phyloP scores from a whole-genome alignment of 2,329 filamentous ascomycete genomes.

The Phaeosphaeria sp. region DNA sequence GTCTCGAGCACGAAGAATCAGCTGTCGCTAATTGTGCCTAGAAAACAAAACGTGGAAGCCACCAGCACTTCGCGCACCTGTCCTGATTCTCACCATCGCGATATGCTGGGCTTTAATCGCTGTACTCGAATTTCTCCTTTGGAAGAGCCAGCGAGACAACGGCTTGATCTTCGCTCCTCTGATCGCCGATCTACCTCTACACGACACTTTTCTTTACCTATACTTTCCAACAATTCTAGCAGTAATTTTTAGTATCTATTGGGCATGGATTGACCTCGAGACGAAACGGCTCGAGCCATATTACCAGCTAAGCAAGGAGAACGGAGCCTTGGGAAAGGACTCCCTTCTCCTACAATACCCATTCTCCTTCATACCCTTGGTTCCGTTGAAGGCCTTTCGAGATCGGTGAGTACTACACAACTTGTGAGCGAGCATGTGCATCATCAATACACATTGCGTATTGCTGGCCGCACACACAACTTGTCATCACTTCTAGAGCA shows the following conservation, averaged over 20 bases:
- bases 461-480: too few species aligned
- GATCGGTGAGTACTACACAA: constrained; percentile 25
- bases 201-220: constrained; percentile 57
- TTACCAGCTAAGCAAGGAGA: constrained; percentile 60
- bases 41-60: constrained; percentile 5
- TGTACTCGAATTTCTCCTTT: constrained; percentile 55
- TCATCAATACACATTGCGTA: too few species aligned
- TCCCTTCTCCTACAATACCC: constrained; percentile 64
- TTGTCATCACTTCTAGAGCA: too few species aligned
- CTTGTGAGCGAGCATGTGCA: too few species aligned
- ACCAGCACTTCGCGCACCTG: constrained; percentile 1
- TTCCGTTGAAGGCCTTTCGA: constrained; percentile 51
- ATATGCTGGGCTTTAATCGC: constrained; percentile 45
- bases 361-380: constrained; percentile 54
- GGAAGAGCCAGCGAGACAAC: constrained; percentile 48
- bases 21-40: background rate
- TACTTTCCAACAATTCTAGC: constrained; percentile 60
- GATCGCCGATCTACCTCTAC: constrained; percentile 48
- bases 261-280: constrained; percentile 67
- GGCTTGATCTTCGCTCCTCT: constrained; percentile 52
- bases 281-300: constrained; percentile 66
- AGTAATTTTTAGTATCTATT: constrained; percentile 62
- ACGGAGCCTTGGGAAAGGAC: constrained; percentile 53
- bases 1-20: background rate
- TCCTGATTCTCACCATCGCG: constrained; percentile 17